Evolutionary conservation across 2,329 filamentous ascomycete genomes (phyloP), one percentile per base, ranked within the genome.

Genomic region (Colletotrichum tropicale): DNA sequence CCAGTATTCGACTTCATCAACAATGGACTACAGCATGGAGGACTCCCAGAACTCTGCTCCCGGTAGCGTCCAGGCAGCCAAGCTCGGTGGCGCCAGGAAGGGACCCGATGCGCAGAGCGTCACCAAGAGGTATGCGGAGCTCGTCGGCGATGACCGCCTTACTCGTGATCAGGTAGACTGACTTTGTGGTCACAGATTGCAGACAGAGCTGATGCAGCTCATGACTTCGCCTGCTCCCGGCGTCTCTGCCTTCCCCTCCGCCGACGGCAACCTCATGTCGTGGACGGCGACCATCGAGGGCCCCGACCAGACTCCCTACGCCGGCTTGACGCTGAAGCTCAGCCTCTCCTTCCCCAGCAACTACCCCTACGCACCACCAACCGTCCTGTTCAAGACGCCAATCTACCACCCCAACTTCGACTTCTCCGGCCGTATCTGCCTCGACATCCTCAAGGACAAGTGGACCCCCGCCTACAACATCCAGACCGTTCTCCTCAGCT

Each of bases 381-480:
- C 94, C 4, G 97, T 99, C 21, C 91, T 98, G 75, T 99, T 98
- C 92, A 98, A 96, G 89, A 99, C 98, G 8, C 97, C 97, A 48
- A 98, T 99, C 86, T 99, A 98, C 89, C 97, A 99, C 86, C 97
- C 97, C 70, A 99, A 99, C 81, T 95, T 99, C 80, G 97, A 99
- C 87, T 98, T 99, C 88, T 96, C 94, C 5, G 97, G 97, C 55
- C 92, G 97, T 72, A 99, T 99, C 86, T 99, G 97, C 85, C 90
- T 99, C 76, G 98, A 99, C 83, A 99, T 99, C 80, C 90, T 99
- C 78, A 98, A 98, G 90, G 97, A 98, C 86, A 98, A 98, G 88
- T 99, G 97, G 97, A 98, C 96, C 75, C 96, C 97, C 21, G 96
- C 98, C 58, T 98, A 98, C 90, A 98, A 98, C 83, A 96, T 98